Evolutionary conservation across 495 filamentous ascomycete genomes (phyloP).

Genomic region (Neurospora hispaniola): DNA sequence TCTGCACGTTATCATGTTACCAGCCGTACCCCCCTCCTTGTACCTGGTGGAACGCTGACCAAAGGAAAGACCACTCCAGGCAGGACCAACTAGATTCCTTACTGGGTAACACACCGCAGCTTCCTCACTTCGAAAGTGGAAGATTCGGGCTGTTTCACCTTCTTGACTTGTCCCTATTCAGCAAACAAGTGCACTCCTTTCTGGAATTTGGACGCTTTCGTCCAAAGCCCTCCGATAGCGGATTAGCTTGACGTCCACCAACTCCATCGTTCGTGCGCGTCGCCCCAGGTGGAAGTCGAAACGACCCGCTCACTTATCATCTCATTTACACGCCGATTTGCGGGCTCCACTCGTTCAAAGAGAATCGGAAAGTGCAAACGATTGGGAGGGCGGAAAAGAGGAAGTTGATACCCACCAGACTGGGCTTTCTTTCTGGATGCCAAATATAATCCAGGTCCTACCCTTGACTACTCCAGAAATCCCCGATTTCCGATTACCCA

Average conservation of each 20-base stretch:
- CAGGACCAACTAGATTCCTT: background rate
- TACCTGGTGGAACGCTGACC: background rate
- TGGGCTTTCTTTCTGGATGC: background rate
- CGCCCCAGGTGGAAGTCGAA: background rate
- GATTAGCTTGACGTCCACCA: background rate
- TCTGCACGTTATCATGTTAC: background rate
- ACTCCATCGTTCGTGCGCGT: background rate
- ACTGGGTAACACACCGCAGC: background rate
- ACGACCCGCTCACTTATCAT: background rate
- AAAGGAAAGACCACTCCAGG: background rate
- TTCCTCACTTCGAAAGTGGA: background rate
- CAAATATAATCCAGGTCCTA: background rate
- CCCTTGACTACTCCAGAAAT: background rate
- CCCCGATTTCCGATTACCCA: background rate
- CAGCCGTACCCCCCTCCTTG: background rate
- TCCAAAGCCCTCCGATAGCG: background rate
- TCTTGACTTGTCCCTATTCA: background rate
- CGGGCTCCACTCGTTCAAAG: background rate
- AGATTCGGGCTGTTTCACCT: background rate
- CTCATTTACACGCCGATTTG: background rate
- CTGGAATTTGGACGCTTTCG: background rate
- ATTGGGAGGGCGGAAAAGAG: background rate
- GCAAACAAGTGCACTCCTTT: background rate
- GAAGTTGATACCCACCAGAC: background rate
- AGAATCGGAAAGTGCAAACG: background rate